Base-by-base conservation (phyloP, 1,284 basidiomycete genomes). In the Heterobasidion occidentale region DNA sequence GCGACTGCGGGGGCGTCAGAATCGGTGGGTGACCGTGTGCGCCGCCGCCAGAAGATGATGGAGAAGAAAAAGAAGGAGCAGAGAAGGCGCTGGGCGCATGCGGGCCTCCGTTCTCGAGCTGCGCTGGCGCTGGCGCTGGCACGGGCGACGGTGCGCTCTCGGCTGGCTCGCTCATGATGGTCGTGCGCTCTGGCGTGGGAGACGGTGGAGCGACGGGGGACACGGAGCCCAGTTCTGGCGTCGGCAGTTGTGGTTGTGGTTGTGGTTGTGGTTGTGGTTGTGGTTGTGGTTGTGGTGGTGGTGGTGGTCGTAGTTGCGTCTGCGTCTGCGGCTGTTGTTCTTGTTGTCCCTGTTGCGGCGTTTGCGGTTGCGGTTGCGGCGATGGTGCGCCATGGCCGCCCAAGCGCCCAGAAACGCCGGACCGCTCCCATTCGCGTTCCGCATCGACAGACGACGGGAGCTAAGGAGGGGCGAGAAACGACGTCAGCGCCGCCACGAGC, bases 1-100 rank as follows among this genome's bases (percentile, higher is more conserved):
- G 50, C 7, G 56, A 55, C 12, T 61, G 56, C 35, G 56, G 56
- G 9, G 56, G 58, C 20, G 58, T 61, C 17, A 44, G 34, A 17
- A 56, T 46, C 8, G 33, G 47, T 15, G 33, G 35, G 5, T 27
- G 27, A 3, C 27, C 27, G 27, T 27, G 27, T 1, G 27, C 2
- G 27, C 27, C 27, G 27, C 27, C 27, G 2, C 19, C 19, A 19
- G 19, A 19, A 19, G 19, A n/a, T n/a, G n/a, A n/a, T n/a, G n/a
- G 19, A 27, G 27, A 27, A 46, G 46, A 34, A 7, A 20, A 17
- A 15, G 36, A 15, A 36, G 20, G 19, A 8, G 47, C 6, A 20
- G 19, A 33, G 7, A 12, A 42, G 2, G 38, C n/a, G 38, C 38
- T 42, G 3, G 38, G 38, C 38, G 38, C 12, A 4, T 42, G 38